Base-by-base conservation (phyloP, 1,139 yeast species). In the Taphrina sp. region DNA sequence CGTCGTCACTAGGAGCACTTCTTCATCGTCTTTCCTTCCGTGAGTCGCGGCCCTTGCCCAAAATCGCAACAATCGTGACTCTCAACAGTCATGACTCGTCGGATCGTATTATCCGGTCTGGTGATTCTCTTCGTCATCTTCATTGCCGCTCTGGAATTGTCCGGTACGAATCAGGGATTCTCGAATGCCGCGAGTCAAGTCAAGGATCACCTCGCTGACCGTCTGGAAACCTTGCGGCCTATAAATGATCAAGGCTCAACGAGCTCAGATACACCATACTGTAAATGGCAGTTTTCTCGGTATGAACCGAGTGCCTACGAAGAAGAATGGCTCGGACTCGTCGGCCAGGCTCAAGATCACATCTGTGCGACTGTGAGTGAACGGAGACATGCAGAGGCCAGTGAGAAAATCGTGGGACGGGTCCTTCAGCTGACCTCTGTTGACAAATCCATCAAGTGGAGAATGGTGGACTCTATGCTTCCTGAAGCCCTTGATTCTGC, bases 301-400 rank as follows among this genome's bases (percentile, higher is more conserved):
- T 49, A 49, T 34, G 39, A 37, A 16, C 23, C 54, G 12, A 38
- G 46, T 16, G 17, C 41, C 5, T 41, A 49, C 39, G 54, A 49
- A 24, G 19, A 8, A 5, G 43, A 38, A 12, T 49, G 54, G 54
- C 17, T 38, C 46, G 14, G 36, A 5, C 7, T 39, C 39, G 24
- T 42, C 5, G 38, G 24, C 10, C 16, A 31, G 17, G 46, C 44
- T n/a, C 44, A 49, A 5, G 39, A 39, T 10, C 16, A 49, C 16
- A 42, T 49, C 31, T 49, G 54, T 20, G 7, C 29, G 31, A 24
- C 29, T 14, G 54, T 49, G 5, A 39, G 39, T 5, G 33, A 33
- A 12, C 31, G 31, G 22, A 7, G 14, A 8, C 43, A 49, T 23
- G 38, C 28, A 4, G 19, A 16, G 23, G 46, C 38, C n/a, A 37